A percentile compares a stretch with the other conserved stretches of the same genome.
Conservation (phyloP, 75 land plant genomes). For the Larix kaempferi region DNA sequence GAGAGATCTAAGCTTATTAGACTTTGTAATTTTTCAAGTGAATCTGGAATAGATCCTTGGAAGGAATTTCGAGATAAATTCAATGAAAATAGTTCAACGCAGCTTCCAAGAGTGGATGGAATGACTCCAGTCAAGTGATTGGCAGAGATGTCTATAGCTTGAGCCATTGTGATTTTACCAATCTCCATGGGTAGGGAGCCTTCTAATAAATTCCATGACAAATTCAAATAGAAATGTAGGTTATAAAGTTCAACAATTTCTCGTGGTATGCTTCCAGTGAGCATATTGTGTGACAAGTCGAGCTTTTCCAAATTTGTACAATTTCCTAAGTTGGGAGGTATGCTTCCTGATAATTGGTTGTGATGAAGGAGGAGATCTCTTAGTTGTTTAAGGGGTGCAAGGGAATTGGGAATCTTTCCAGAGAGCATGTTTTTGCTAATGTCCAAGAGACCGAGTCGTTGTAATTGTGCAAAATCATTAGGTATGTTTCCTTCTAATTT, state of each 20-base stretch:
- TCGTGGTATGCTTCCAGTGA: no score
- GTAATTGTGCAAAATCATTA: slow-evolving; percentile 37
- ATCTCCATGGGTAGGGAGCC: slow-evolving; percentile 36
- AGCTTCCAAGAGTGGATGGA: slow-evolving; percentile 4
- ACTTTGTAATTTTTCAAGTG: slow-evolving; percentile 2
- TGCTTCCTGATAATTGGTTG: slow-evolving; percentile 18
- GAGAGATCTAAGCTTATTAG: slow-evolving; percentile 25
- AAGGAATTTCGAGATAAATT: slow-evolving; percentile 27
- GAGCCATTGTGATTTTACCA: no score
- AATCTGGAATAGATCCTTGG: slow-evolving; percentile 25
- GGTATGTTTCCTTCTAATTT: slow-evolving; percentile 45
- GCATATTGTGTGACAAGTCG: slow-evolving; percentile 13
- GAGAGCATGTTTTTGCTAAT: slow-evolving; percentile 18
- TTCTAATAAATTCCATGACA: neutral
- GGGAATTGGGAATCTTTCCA: slow-evolving; percentile 23
- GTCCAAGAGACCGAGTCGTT: slow-evolving; percentile 15
- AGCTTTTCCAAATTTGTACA: slow-evolving; percentile 7
- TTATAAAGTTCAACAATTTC: no score
- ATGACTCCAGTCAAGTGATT: no score
- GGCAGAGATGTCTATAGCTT: no score
- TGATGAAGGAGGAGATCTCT: slow-evolving; percentile 16
- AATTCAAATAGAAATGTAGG: no score
- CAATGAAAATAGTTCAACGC: slow-evolving; percentile 10
- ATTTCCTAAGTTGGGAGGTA: slow-evolving; percentile 22
- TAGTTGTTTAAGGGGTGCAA: slow-evolving; percentile 17